Base-by-base conservation (phyloP, 2,329 filamentous ascomycete species). In the Sclerotinia spermophila region DNA sequence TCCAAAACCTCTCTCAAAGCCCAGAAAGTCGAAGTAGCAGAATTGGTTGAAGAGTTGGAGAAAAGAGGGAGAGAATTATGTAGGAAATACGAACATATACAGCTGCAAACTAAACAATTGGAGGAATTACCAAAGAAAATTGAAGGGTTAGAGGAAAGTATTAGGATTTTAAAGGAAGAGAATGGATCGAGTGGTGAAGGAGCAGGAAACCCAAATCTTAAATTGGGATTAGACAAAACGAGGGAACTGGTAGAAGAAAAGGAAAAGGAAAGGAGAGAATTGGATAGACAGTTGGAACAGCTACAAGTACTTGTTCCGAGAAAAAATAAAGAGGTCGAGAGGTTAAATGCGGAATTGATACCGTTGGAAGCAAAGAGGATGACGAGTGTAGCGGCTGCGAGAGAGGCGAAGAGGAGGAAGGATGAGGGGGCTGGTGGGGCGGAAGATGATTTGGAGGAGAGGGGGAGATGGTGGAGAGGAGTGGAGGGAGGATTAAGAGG, bases 1-100 rank as follows among this genome's bases (percentile, higher is more conserved):
- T 84, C 88, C 70, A 98, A 98, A 80, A 88, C 88, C 24, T 86
- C 87, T 64, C 85, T 98, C 45, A 93, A 96, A 79, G 86, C 87
- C 56, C 89, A 92, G 77, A 98, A 98, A 82, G 85, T 86, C 24
- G 90, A 94, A 72, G 93, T 97, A 2, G 87, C 88, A 17, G 85
- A 87, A 55, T 87, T 95, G 83, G 89, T 96, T 24, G 82, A 84
- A 33, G 89, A 91, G 72, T 85, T 97, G 75, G 93, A 96, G 79
- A 80, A 79, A 68, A 86, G 86, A 72, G 89, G 87, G 0, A 82
- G 84, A 62, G 85, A 88, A 44, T 81, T 94, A 69, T 85, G 83
- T 73, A 81, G 80, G 67, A 84, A 83, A 66, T 86, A 89, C 73
- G 84, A 88, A 75, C 79, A 75, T 38, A 81, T 88, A 30, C 79